These are phyloP conservation scores for Fonsecaea pedrosoi DNA, from an alignment of 2,329 filamentous ascomycete species.

Conservation along the genomic window DNA sequence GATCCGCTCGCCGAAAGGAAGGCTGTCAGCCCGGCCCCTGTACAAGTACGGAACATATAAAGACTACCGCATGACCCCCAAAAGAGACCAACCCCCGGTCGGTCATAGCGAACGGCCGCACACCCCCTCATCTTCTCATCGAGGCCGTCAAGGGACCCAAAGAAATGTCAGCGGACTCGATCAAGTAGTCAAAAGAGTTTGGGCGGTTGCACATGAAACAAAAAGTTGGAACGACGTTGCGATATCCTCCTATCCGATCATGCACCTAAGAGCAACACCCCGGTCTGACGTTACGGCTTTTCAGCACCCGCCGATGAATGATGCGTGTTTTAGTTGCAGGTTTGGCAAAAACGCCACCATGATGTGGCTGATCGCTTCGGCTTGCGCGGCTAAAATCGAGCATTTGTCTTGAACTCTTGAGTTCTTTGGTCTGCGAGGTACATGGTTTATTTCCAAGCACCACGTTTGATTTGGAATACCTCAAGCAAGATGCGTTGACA, in stretches of 20 bases:
- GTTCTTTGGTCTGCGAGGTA: too few relatives aligned
- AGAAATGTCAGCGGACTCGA: constrained; percentile 12
- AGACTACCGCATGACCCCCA: constrained; percentile 11
- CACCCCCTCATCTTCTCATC: not conserved
- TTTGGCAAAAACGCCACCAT: constrained; percentile 3
- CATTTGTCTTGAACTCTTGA: not conserved
- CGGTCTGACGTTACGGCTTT: constrained; percentile 12
- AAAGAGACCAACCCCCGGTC: not conserved
- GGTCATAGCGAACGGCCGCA: constrained; percentile 5
- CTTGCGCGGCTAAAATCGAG: constrained; percentile 5
- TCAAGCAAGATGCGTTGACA: not conserved
- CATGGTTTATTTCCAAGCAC: not conserved
- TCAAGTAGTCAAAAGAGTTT: not conserved
- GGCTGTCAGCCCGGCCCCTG: constrained; percentile 10
- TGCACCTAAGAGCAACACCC: constrained; percentile 6
- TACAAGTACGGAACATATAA: constrained; percentile 12
- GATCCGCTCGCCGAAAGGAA: not conserved
- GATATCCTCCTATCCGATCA: constrained; percentile 18
- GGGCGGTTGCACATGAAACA: not conserved
- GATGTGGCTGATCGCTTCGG: constrained; percentile 1
- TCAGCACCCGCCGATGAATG: not conserved
- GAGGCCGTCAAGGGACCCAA: not conserved
- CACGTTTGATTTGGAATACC: not conserved
- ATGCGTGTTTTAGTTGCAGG: constrained; percentile 12
- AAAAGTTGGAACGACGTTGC: constrained; percentile 13